A percentile compares a stretch with the other conserved stretches of the same genome.
Evolutionary conservation across 2,329 filamentous ascomycete species (phyloP).

Genomic region (Trichoderma semiorbis): DNA sequence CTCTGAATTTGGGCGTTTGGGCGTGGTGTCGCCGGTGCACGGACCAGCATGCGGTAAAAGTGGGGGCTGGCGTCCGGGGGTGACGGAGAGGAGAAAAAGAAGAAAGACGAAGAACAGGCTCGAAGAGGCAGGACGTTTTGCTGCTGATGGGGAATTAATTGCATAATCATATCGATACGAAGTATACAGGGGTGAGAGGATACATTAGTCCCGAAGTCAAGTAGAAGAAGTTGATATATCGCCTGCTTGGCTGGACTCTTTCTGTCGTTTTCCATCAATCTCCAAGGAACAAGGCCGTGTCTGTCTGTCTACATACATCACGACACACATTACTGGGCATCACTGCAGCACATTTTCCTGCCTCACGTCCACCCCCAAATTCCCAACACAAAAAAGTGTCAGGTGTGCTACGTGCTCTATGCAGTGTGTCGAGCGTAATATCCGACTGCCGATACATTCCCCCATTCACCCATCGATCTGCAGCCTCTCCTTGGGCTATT

Average conservation of each 20-base stretch:
- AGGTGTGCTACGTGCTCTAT: neutral
- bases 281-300: neutral
- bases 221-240: neutral
- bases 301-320: neutral
- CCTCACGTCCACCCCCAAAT: neutral
- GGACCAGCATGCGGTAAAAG: slow-evolving; percentile 10
- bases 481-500: slow-evolving; percentile 7
- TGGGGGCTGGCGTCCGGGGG: slow-evolving; percentile 23
- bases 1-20: neutral
- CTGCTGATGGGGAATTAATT: neutral
- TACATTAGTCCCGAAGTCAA: neutral
- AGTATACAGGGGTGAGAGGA: neutral
- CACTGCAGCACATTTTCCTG: neutral
- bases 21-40: neutral
- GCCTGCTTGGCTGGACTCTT: neutral
- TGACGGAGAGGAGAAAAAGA: neutral
- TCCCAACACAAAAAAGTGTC: neutral
- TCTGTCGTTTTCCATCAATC: neutral
- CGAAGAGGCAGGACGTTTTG: neutral
- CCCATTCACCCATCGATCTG: slow-evolving; percentile 9
- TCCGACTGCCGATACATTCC: slow-evolving; percentile 2
- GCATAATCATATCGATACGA: neutral
- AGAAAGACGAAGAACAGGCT: neutral
- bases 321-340: neutral
- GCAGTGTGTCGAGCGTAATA: slow-evolving; percentile 26